Percentiles rank a stretch among this genome's conserved stretches.
Evolutionary conservation across 257 asterid species (phyloP).

Genomic region (Capsicum rhomboideum): DNA sequence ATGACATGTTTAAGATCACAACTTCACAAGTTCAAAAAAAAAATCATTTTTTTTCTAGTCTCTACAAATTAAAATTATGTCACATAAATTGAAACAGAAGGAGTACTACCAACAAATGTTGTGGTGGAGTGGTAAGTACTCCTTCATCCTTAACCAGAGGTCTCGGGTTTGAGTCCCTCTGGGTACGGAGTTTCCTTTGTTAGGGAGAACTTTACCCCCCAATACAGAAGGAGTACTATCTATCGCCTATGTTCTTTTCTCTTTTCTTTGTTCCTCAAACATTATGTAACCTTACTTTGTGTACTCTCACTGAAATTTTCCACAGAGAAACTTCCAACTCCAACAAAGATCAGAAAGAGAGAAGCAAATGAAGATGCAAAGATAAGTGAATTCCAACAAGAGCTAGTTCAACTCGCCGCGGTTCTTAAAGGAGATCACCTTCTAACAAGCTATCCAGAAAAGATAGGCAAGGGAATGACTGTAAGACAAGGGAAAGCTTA

Average conservation of each 20-base stretch:
- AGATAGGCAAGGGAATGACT: constrained; percentile 50
- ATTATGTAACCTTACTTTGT: neutral
- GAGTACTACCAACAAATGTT: too few species aligned
- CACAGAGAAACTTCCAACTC: constrained; percentile 50
- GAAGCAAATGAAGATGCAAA: constrained; percentile 67
- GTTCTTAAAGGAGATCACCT: constrained; percentile 72
- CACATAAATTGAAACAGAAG: too few species aligned
- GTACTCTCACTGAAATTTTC: neutral
- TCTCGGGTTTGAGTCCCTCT: too few species aligned
- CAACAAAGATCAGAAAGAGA: constrained; percentile 48
- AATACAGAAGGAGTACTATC: too few species aligned
- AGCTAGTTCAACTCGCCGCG: constrained; percentile 74
- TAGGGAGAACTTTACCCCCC: too few species aligned
- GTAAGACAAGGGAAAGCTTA: constrained; percentile 61
- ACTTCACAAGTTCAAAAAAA: too few species aligned
- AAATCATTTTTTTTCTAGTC: too few species aligned
- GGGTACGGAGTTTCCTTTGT: too few species aligned
- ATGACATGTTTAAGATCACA: too few species aligned
- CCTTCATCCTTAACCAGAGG: too few species aligned
- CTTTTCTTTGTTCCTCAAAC: neutral
- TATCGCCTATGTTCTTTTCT: neutral
- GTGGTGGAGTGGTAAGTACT: too few species aligned
- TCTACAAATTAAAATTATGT: too few species aligned
- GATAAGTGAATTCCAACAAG: constrained; percentile 74
- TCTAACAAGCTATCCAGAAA: constrained; percentile 32